phyloP scores from a whole-genome alignment of 192 early-diverging fungal species.

The Coemansia sp. region DNA sequence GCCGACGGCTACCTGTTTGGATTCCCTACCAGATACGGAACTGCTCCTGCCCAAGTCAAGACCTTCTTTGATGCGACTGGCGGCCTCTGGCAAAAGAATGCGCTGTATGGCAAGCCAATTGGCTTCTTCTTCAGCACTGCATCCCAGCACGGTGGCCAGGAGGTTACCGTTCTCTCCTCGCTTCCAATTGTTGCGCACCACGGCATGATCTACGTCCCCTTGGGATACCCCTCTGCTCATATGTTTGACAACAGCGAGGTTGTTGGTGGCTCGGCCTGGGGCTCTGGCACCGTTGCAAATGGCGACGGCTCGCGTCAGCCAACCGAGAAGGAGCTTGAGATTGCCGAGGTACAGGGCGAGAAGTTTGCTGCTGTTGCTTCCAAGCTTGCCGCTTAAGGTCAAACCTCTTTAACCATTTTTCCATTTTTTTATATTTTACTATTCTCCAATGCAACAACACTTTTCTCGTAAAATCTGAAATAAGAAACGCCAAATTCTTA shows the following conservation, averaged over 20 bases:
- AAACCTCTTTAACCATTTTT: neutral
- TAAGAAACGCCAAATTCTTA: too few relatives aligned
- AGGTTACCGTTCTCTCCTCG: constrained; percentile 68
- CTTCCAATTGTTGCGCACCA: constrained; percentile 74
- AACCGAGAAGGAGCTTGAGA: constrained; percentile 65
- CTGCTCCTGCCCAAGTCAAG: constrained; percentile 76
- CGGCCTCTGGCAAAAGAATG: constrained; percentile 56
- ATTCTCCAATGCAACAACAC: neutral
- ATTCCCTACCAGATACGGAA: constrained; percentile 71
- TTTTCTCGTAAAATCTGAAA: too few relatives aligned
- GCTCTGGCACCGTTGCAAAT: constrained; percentile 65
- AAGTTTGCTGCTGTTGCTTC: constrained; percentile 57
- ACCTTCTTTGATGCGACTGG: constrained; percentile 69
- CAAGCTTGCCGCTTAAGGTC: constrained; percentile 44
- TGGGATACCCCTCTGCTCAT: constrained; percentile 59
- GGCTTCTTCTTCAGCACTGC: constrained; percentile 76
- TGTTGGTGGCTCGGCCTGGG: constrained; percentile 69
- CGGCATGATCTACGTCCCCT: constrained; percentile 77
- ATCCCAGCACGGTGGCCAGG: constrained; percentile 80
- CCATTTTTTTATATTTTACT: neutral
- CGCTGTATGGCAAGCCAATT: constrained; percentile 70
- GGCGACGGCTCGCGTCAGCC: constrained; percentile 70
- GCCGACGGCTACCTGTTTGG: constrained; percentile 75
- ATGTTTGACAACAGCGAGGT: constrained; percentile 64
- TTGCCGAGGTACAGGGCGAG: constrained; percentile 63